Percentiles rank a stretch among this genome's conserved stretches.
phyloP scores from a whole-genome alignment of 345 rosid genomes.

The Ricinus communis region DNA sequence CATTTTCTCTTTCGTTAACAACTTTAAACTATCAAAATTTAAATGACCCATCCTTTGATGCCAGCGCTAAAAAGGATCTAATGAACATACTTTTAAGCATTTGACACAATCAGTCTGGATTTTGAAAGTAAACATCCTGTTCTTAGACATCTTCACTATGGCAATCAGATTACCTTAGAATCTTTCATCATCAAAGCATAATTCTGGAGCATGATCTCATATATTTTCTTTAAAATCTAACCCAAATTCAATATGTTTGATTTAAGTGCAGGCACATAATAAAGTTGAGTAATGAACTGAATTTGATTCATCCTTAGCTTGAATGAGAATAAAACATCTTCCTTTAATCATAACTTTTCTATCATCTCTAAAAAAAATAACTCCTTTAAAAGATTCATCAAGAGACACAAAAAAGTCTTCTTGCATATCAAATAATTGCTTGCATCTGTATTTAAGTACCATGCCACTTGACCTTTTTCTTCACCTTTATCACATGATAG shows the following conservation, averaged over 20 bases:
- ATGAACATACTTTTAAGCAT: too few relatives aligned
- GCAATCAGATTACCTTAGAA: neutral
- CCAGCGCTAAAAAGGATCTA: too few relatives aligned
- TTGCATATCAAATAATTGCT: neutral
- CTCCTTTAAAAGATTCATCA: neutral
- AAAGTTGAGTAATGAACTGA: constrained; percentile 1
- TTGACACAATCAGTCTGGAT: too few relatives aligned
- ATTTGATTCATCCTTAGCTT: neutral
- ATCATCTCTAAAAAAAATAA: neutral
- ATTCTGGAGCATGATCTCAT: neutral
- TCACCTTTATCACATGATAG: neutral
- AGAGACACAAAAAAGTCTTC: neutral
- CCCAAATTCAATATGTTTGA: neutral
- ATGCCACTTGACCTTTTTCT: neutral
- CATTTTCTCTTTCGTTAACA: too few relatives aligned
- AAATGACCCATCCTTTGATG: too few relatives aligned
- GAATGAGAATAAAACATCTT: neutral
- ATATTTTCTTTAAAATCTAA: too few relatives aligned
- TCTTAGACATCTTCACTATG: neutral
- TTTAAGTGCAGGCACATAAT: neutral
- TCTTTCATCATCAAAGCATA: neutral
- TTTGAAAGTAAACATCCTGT: too few relatives aligned
- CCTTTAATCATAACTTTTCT: neutral
- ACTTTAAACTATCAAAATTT: too few relatives aligned
- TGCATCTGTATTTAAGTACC: neutral